Conservation (phyloP, 2,329 filamentous ascomycete species). For the Talaromyces sp. region DNA sequence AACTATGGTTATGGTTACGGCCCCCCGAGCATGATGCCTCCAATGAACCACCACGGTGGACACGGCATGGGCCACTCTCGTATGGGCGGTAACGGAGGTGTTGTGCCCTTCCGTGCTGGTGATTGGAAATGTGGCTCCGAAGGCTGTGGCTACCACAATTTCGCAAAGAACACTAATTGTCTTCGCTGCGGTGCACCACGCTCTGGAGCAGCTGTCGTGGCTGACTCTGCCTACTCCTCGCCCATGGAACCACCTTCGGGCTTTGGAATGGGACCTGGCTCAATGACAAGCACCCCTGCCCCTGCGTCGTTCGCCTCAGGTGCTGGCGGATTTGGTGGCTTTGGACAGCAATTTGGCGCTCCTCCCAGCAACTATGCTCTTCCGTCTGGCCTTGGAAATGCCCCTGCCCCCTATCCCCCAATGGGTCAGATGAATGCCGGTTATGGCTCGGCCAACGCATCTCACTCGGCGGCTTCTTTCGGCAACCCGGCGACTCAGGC, state of each 20-base stretch:
- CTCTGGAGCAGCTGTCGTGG: conserved; percentile 87
- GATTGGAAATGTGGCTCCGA: conserved; percentile 99
- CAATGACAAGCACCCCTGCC: conserved; percentile 79
- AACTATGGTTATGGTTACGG: conserved; percentile 58
- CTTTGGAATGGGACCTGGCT: conserved; percentile 80
- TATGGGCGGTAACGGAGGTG: conserved; percentile 69
- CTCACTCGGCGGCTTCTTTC: conserved; percentile 81
- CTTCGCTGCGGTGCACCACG: conserved; percentile 93
- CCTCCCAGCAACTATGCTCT: conserved; percentile 80
- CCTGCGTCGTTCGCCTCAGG: conserved; percentile 71
- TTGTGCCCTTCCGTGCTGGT: conserved; percentile 94
- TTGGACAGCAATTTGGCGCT: conserved; percentile 76
- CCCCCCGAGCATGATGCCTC: conserved; percentile 75
- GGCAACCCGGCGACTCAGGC: conserved; percentile 91
- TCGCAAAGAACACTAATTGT: conserved; percentile 98
- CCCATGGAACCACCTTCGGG: conserved; percentile 81
- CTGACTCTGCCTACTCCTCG: conserved; percentile 85
- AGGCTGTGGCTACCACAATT: conserved; percentile 97
- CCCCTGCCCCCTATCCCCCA: conserved; percentile 72
- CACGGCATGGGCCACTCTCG: conserved; percentile 55
- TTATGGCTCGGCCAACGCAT: conserved; percentile 69
- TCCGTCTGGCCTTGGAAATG: conserved; percentile 77
- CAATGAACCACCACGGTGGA: conserved; percentile 59
- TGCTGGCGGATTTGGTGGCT: conserved; percentile 63
- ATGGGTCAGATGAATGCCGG: conserved; percentile 67